Evolutionary conservation across 768 basidiomycete species (phyloP), one percentile per base, ranked within the genome.

Genomic region (Mycena chlorophos): DNA sequence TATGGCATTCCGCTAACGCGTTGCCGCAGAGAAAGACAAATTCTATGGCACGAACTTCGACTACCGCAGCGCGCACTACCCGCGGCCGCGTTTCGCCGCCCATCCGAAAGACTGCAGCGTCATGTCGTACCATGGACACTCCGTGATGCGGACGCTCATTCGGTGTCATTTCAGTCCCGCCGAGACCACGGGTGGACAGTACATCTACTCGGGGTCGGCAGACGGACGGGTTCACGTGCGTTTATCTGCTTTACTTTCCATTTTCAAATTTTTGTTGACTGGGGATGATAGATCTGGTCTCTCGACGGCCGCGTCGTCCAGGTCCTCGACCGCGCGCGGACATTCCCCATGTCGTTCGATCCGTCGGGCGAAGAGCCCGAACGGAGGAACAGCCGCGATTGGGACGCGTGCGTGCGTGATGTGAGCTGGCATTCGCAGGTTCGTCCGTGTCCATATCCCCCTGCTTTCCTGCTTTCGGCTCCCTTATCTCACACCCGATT

Each of bases 221-320:
- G 91, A 97, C 66, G 92, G 93, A 12, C 80, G 70, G 57, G 84
- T 96, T 51, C 94, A 96, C 69, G 91, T 93, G 58, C 47, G 84
- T 68, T 19, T 54, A 39, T 45, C 31, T 38, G 31, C 16, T 25
- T 57, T 39, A 23, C 42, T 28, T 55, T 4, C 23, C 56, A 48
- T 49, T 58, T 31, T 38, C 27, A 39, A 10, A 51, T 49, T 26
- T 59, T 19, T 39, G 37, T 10, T 52, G n/a, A n/a, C n/a, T n/a
- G n/a, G n/a, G n/a, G n/a, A n/a, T n/a, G n/a, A n/a, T 69, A 96
- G 91, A 91, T 99, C 55, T 99, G 94, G 91, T 91, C 91, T 1
- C 78, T 99, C 51, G 97, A 98, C 68, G 97, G 97, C 20, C 79
- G 81, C 27, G 71, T 94, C 23, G 87, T 92, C 30, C 86, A 94